These are phyloP conservation scores for Moesziomyces globuligerus DNA, from an alignment of 1,284 basidiomycete species.

Conservation along the genomic window DNA sequence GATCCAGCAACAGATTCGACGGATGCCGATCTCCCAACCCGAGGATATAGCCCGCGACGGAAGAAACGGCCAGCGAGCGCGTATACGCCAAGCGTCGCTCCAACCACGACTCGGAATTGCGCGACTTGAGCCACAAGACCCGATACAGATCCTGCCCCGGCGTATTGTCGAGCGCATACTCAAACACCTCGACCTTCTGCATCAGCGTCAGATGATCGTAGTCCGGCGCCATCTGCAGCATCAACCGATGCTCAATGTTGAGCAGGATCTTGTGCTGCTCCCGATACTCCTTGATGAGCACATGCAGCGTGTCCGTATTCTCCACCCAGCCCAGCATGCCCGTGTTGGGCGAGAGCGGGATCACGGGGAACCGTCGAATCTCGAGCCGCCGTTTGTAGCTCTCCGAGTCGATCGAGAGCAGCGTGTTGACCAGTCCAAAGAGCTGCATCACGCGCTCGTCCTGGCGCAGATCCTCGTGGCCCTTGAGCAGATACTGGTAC, in stretches of 20 bases:
- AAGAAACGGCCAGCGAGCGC: slow-evolving; percentile 79
- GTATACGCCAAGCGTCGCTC: slow-evolving; percentile 97
- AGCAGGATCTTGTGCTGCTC: slow-evolving; percentile 81
- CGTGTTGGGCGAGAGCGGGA: slow-evolving; percentile 94
- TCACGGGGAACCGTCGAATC: slow-evolving; percentile 92
- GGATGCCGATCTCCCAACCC: slow-evolving; percentile 99
- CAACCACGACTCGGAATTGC: slow-evolving; percentile 96
- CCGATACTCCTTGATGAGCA: slow-evolving; percentile 81
- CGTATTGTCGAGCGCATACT: slow-evolving; percentile 98
- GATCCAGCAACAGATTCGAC: slow-evolving; percentile 91
- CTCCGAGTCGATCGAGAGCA: slow-evolving; percentile 90
- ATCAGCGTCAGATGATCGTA: slow-evolving; percentile 93
- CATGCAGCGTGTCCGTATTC: slow-evolving; percentile 97
- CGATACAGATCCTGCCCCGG: slow-evolving; percentile 99
- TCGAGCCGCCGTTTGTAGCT: slow-evolving; percentile 96
- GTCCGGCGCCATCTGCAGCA: slow-evolving; percentile 99
- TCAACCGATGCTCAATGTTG: slow-evolving; percentile 97
- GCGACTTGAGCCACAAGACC: slow-evolving; percentile 94
- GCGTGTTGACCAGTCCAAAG: slow-evolving; percentile 94
- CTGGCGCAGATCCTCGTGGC: slow-evolving; percentile 98
- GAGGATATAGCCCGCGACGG: slow-evolving; percentile 78
- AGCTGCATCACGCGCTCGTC: slow-evolving; percentile 99
- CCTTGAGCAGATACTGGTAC: slow-evolving; percentile 93
- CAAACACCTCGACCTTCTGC: slow-evolving; percentile 99
- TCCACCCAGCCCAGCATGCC: slow-evolving; percentile 95